These are phyloP conservation scores for Phytopythium vexans DNA, from an alignment of 352 stramenopile genomes.

Conservation along the genomic window DNA sequence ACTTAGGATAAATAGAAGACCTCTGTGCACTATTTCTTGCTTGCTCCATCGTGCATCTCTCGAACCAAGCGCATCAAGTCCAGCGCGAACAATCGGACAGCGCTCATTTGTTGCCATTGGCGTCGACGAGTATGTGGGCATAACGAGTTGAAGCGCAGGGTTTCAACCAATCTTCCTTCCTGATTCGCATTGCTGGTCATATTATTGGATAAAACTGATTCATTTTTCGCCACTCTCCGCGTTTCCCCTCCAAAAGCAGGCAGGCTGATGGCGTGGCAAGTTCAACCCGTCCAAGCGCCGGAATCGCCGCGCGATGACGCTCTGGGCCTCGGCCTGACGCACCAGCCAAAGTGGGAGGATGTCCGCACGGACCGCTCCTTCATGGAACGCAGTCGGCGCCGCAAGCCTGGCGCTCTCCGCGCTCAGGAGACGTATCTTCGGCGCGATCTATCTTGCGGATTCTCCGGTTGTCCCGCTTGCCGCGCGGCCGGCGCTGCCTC, in stretches of 20 bases:
- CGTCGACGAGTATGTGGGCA: neutral
- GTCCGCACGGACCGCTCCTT: constrained; percentile 64
- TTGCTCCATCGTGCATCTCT: neutral
- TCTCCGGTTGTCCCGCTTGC: constrained; percentile 47
- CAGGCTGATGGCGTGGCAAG: constrained; percentile 26
- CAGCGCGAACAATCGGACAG: neutral
- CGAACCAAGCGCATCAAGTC: neutral
- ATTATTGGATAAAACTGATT: neutral
- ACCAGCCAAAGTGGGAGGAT: constrained; percentile 28
- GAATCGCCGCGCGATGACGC: too few species aligned
- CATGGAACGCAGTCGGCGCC: constrained; percentile 68
- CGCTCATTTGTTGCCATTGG: neutral
- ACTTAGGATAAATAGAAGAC: constrained; percentile 8
- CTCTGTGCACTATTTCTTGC: constrained; percentile 1
- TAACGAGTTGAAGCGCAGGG: neutral
- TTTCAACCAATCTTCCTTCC: neutral
- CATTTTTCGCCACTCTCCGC: neutral
- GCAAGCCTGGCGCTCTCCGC: constrained; percentile 70
- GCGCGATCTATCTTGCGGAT: constrained; percentile 65
- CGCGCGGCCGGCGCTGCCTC: constrained; percentile 2
- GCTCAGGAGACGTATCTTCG: constrained; percentile 70
- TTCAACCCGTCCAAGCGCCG: constrained; percentile 5
- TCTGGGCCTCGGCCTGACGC: too few species aligned
- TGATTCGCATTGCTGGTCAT: neutral
- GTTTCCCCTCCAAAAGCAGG: constrained; percentile 1